Evolutionary conservation across 2,329 filamentous ascomycete species (phyloP).

Genomic region (Neopestalotiopsis sp.): DNA sequence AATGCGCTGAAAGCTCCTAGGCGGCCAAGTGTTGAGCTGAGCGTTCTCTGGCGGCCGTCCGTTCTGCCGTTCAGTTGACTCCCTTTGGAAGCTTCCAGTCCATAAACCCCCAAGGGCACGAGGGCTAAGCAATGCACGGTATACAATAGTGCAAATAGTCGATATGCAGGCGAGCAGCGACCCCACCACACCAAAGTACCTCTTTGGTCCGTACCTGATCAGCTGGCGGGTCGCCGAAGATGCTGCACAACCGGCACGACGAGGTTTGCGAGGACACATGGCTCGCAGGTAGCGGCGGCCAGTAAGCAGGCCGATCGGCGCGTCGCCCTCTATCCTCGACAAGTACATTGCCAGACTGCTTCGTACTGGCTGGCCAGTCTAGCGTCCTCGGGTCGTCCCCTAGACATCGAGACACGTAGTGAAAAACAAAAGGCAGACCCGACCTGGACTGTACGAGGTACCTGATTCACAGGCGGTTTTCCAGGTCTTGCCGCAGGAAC

Average conservation of each 20-base stretch:
- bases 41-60: neutral
- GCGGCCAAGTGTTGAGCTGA: neutral
- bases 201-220: conserved; percentile 27
- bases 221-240: conserved; percentile 18
- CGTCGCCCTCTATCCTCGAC: conserved; percentile 28
- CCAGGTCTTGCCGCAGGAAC: neutral
- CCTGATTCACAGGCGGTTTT: neutral
- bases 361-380: conserved; percentile 3
- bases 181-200: conserved; percentile 10
- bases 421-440: neutral
- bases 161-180: neutral
- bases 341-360: conserved; percentile 19
- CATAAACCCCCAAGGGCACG: neutral
- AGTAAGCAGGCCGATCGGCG: conserved; percentile 25
- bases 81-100: conserved; percentile 8
- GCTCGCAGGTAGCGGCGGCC: conserved; percentile 26
- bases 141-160: conserved; percentile 13
- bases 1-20: neutral
- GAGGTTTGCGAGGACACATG: conserved; percentile 21
- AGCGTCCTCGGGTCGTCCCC: conserved; percentile 5
- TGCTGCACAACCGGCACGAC: conserved; percentile 16
- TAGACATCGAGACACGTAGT: conserved; percentile 18
- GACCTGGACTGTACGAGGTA: neutral
- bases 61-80: neutral
- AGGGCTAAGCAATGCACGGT: conserved; percentile 7